Evolutionary conservation across 2,329 filamentous ascomycete genomes (phyloP).

Genomic region (Mariannaea elegans): DNA sequence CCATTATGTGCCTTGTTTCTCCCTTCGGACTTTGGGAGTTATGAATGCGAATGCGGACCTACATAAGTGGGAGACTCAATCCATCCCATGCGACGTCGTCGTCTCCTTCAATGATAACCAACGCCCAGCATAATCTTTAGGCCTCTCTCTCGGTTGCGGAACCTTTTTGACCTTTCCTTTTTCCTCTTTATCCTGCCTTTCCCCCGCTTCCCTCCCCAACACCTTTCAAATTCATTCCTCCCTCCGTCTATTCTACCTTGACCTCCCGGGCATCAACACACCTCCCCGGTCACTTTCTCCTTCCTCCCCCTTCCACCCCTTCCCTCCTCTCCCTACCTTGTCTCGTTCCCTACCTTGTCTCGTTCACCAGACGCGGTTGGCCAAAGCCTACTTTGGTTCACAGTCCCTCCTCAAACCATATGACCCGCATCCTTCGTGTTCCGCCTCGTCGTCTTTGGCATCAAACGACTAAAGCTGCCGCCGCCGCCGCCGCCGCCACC

Average conservation of each 20-base stretch:
- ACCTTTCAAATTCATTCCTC: too few species aligned
- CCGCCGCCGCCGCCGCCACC: conserved; percentile 1
- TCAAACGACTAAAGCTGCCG: conserved; percentile 10
- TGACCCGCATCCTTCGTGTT: conserved; percentile 35
- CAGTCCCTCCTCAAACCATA: conserved; percentile 18
- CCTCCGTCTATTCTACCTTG: background rate
- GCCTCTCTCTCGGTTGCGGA: too few species aligned
- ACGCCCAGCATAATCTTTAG: conserved; percentile 6
- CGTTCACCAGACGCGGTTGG: background rate
- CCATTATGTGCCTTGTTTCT: background rate
- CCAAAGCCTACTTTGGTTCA: background rate
- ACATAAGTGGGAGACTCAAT: background rate
- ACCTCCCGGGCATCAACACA: background rate
- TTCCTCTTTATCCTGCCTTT: conserved; percentile 7
- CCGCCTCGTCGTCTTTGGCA: conserved; percentile 32
- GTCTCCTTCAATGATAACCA: background rate
- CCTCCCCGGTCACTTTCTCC: conserved; percentile 1
- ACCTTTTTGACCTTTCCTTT: too few species aligned
- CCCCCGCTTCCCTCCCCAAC: background rate
- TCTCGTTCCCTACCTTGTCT: conserved; percentile 3
- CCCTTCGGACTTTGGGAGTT: background rate
- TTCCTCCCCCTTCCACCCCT: conserved; percentile 15
- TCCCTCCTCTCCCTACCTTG: conserved; percentile 20
- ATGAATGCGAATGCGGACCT: background rate
- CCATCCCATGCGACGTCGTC: background rate